Percentiles rank a stretch among this genome's conserved stretches.
Evolutionary conservation across 768 basidiomycete genomes (phyloP).

Genomic region (Coprinopsis marcescibilis): DNA sequence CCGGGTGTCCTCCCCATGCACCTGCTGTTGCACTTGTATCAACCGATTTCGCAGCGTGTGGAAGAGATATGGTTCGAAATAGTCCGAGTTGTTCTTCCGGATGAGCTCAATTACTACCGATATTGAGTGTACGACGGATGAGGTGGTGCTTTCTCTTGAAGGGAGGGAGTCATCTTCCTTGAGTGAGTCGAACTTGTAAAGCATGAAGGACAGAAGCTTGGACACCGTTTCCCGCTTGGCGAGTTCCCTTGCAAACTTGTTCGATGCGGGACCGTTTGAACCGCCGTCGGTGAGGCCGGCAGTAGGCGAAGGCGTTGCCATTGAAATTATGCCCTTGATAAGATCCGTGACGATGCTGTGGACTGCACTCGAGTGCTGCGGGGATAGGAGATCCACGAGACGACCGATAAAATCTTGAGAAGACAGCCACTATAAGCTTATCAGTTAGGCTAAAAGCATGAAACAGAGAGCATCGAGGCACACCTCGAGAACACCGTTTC

Average conservation of each 20-base stretch:
- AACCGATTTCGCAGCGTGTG: slow-evolving; percentile 88
- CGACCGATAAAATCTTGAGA: slow-evolving; percentile 76
- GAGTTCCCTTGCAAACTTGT: slow-evolving; percentile 84
- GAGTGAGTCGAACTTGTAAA: slow-evolving; percentile 50
- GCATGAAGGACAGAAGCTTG: slow-evolving; percentile 70
- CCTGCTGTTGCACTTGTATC: slow-evolving; percentile 78
- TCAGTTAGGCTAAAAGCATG: slow-evolving; percentile 13
- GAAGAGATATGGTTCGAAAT: slow-evolving; percentile 96
- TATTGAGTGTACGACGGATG: slow-evolving; percentile 82
- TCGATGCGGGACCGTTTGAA: slow-evolving; percentile 70
- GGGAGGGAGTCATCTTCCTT: slow-evolving; percentile 20
- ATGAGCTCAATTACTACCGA: slow-evolving; percentile 91
- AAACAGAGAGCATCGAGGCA: slow-evolving; percentile 29
- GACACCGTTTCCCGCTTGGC: slow-evolving; percentile 67
- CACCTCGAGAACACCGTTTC: slow-evolving; percentile 83
- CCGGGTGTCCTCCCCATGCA: slow-evolving; percentile 54
- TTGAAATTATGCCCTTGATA: slow-evolving; percentile 90
- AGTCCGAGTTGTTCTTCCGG: slow-evolving; percentile 97
- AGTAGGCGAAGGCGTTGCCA: slow-evolving; percentile 84
- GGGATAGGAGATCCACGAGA: slow-evolving; percentile 78
- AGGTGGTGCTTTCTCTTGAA: slow-evolving; percentile 51
- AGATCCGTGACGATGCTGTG: slow-evolving; percentile 88
- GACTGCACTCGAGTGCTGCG: slow-evolving; percentile 63
- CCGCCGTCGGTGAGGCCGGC: slow-evolving; percentile 66
- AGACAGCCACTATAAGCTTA: slow-evolving; percentile 70